Percentiles rank a stretch among this genome's conserved stretches.
Evolutionary conservation across 2,329 filamentous ascomycete genomes (phyloP).

Genomic region (Aspergillus hiratsukae): DNA sequence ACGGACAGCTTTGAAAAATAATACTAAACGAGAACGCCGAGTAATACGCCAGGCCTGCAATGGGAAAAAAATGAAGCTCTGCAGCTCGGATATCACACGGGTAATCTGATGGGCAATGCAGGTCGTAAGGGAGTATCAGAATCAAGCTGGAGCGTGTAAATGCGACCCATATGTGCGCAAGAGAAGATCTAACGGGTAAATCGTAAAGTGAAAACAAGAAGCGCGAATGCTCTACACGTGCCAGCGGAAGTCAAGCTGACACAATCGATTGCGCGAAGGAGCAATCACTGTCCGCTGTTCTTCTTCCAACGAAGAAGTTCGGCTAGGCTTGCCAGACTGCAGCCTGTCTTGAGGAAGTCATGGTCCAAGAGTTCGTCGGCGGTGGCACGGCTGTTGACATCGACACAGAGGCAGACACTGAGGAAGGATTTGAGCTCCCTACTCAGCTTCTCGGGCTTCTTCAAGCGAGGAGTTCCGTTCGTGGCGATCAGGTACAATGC

Average conservation of each 20-base stretch:
- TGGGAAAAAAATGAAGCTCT: conserved; percentile 16
- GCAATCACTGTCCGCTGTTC: conserved; percentile 34
- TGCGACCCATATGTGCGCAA: conserved; percentile 29
- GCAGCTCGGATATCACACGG: conserved; percentile 24
- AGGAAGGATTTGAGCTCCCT: conserved; percentile 98
- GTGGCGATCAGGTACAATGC: conserved; percentile 96
- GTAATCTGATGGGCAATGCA: conserved; percentile 17
- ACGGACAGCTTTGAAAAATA: conserved; percentile 3
- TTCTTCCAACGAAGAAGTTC: conserved; percentile 72
- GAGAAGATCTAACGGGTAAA: conserved; percentile 19
- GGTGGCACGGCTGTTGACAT: conserved; percentile 89
- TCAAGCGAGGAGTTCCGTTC: conserved; percentile 91
- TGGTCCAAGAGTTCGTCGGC: conserved; percentile 84
- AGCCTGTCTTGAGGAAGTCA: conserved; percentile 92
- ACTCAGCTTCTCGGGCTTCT: conserved; percentile 96
- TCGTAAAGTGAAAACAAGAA: conserved; percentile 13
- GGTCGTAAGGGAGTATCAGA: conserved; percentile 21
- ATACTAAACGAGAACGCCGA: conserved; percentile 25
- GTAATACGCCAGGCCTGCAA: conserved; percentile 28
- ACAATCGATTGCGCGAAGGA: not conserved
- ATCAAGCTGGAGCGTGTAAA: conserved; percentile 25
- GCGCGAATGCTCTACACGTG: not conserved
- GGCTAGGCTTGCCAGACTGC: conserved; percentile 73
- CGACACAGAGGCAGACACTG: conserved; percentile 92
- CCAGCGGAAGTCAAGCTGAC: not conserved